Conservation (phyloP, 169 alveolate species). For the Plasmodium yoelii region DNA sequence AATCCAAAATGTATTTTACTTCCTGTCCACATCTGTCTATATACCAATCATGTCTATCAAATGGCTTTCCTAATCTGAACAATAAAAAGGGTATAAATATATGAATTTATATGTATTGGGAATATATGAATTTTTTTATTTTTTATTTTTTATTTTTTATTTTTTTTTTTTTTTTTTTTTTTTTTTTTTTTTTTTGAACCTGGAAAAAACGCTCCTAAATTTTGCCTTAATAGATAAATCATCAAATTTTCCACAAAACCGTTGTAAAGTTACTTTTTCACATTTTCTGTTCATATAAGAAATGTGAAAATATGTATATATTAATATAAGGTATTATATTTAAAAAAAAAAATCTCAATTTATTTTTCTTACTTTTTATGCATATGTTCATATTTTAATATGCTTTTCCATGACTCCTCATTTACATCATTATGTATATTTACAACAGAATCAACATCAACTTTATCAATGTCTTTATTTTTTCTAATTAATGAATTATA, state of each 20-base stretch:
- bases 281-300: conserved; percentile 76
- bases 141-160: too few species aligned
- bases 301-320: background rate
- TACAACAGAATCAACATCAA: conserved; percentile 86
- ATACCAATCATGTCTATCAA: conserved; percentile 91
- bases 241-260: conserved; percentile 87
- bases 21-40: conserved; percentile 86
- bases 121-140: too few species aligned
- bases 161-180: too few species aligned
- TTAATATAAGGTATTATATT: conserved; percentile 4
- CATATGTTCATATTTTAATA: conserved; percentile 85
- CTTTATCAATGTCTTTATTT: conserved; percentile 78
- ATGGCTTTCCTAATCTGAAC: conserved; percentile 84
- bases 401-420: conserved; percentile 87
- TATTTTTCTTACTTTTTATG: conserved; percentile 75
- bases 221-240: conserved; percentile 82
- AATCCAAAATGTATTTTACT: conserved; percentile 88
- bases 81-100: background rate
- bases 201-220: conserved; percentile 72
- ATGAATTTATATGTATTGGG: too few species aligned
- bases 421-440: conserved; percentile 88
- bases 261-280: conserved; percentile 80
- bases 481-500: conserved; percentile 86
- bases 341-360: background rate
- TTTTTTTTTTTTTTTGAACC: background rate